These are phyloP conservation scores for Malus sylvestris DNA, from an alignment of 306 rosid species.

Conservation along the genomic window DNA sequence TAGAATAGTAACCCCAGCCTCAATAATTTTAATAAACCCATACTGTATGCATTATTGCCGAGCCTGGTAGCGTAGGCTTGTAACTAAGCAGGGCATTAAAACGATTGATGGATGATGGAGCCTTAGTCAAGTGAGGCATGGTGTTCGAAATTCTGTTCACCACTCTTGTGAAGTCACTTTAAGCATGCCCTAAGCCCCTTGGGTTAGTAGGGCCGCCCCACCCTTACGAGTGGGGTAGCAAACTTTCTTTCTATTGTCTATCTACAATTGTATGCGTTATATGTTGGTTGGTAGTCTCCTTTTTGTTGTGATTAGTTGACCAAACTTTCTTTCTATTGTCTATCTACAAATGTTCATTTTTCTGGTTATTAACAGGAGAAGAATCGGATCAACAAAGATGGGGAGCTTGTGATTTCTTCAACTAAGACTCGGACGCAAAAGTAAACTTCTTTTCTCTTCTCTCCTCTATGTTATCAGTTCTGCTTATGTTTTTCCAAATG, in stretches of 20 bases:
- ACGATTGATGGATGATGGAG: too few species aligned
- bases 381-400: slow-evolving; percentile 87
- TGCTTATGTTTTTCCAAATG: slow-evolving; percentile 13
- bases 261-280: background rate
- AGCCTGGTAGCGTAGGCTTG: too few species aligned
- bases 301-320: slow-evolving; percentile 5
- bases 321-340: slow-evolving; percentile 3
- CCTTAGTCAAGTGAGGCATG: too few species aligned
- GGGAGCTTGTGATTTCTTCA: slow-evolving; percentile 92
- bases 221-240: too few species aligned
- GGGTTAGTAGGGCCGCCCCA: too few species aligned
- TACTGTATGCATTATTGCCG: background rate
- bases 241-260: too few species aligned
- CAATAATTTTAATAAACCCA: too few species aligned
- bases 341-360: background rate
- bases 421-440: slow-evolving; percentile 91
- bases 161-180: too few species aligned
- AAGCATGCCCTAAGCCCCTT: too few species aligned
- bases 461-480: slow-evolving; percentile 2
- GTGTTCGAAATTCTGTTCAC: too few species aligned
- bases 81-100: too few species aligned
- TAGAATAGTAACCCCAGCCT: too few species aligned
- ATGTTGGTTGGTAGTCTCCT: background rate
- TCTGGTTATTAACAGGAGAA: slow-evolving; percentile 61
- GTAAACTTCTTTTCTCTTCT: slow-evolving; percentile 39